Percentiles rank a stretch among this genome's conserved stretches.
Evolutionary conservation across 1,284 basidiomycete genomes (phyloP).

Genomic region (Microbotryomycetes sp.): DNA sequence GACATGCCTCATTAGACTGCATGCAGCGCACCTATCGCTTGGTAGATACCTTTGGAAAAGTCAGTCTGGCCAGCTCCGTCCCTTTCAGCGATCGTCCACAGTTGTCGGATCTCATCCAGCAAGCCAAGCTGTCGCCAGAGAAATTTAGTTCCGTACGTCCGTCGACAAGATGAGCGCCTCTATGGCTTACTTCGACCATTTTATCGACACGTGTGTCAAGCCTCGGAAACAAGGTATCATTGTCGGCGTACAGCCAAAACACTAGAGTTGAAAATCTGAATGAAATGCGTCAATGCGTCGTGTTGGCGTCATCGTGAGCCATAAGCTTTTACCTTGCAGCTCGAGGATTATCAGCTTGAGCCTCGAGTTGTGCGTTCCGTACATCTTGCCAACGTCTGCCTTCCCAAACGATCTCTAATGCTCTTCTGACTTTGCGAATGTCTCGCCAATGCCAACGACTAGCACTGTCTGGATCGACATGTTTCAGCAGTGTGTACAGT

Average conservation of each 20-base stretch:
- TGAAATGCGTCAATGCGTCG: too few species aligned
- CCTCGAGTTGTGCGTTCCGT: slow-evolving; percentile 54
- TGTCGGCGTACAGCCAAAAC: slow-evolving; percentile 85
- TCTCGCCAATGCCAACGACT: slow-evolving; percentile 93
- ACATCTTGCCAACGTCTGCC: slow-evolving; percentile 62
- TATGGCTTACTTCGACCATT: slow-evolving; percentile 72
- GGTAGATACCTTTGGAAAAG: slow-evolving; percentile 80
- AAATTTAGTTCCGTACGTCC: too few species aligned
- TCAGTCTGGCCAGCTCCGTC: slow-evolving; percentile 43
- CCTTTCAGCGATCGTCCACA: slow-evolving; percentile 44
- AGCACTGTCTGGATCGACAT: slow-evolving; percentile 69
- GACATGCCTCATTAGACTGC: background rate
- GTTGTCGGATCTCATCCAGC: slow-evolving; percentile 65
- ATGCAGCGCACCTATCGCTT: slow-evolving; percentile 71
- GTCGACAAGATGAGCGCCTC: too few species aligned
- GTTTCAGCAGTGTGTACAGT: slow-evolving; percentile 61
- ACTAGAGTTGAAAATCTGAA: slow-evolving; percentile 72
- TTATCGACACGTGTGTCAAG: slow-evolving; percentile 75
- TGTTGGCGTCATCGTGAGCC: slow-evolving; percentile 15
- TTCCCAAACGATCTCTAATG: slow-evolving; percentile 71
- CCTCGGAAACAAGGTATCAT: slow-evolving; percentile 57
- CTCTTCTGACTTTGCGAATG: slow-evolving; percentile 78
- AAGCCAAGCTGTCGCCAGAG: slow-evolving; percentile 70
- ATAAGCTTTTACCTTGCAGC: slow-evolving; percentile 35
- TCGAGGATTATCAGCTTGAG: slow-evolving; percentile 42